Evolutionary conservation across 164 flowering plant genomes (phyloP), one percentile per base, ranked within the genome.

Genomic region (Vitis amurensis): DNA sequence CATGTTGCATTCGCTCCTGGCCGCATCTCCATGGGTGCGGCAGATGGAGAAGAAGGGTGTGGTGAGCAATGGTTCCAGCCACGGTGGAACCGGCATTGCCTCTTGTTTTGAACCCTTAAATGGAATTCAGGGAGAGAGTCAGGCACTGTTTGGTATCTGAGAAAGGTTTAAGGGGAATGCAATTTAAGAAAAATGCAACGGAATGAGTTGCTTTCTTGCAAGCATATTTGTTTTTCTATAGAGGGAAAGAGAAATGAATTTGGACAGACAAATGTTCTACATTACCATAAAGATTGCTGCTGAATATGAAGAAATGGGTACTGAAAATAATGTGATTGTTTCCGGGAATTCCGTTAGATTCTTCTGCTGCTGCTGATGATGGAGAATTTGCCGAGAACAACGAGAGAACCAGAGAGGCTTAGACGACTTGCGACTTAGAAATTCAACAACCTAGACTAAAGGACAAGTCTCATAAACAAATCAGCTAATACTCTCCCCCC

Each of bases 1-100:
- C 95, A 94, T 88, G 66, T 94, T 94, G 76, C 98, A 87, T 71
- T 94, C 98, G 23, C 90, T 90, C 68, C 92, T 68, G 0, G 97
- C 85, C 3, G 92, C 83, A 64, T 85, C 94, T 6, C 87, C 83
- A 74, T 94, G 99, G 4, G 78, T 81, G 12, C 84, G 80, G 81
- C 99, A 94, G 15, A 76, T 73, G 44, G 78, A 59, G 87, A 94
- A 94, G 76, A 92, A 94, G 1, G 80, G 17, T 0, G 93, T 86
- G 9, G 78, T 80, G 3, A 94, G 79, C 73, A 94, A 65, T 47
- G 83, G 84, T 70, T 94, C 97, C 2, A 94, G 82, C 98, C 99
- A 94, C 29, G 86, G 84, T 8, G 98, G 98, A n/a, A 82, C 87
- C 85, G 69, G 60, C 88, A 83, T 83, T 80, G 77, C 37, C 13